Percentiles rank a stretch among this genome's conserved stretches.
Conservation (phyloP, 2,329 filamentous ascomycete genomes). For the Aspergillus ochraceoroseus region DNA sequence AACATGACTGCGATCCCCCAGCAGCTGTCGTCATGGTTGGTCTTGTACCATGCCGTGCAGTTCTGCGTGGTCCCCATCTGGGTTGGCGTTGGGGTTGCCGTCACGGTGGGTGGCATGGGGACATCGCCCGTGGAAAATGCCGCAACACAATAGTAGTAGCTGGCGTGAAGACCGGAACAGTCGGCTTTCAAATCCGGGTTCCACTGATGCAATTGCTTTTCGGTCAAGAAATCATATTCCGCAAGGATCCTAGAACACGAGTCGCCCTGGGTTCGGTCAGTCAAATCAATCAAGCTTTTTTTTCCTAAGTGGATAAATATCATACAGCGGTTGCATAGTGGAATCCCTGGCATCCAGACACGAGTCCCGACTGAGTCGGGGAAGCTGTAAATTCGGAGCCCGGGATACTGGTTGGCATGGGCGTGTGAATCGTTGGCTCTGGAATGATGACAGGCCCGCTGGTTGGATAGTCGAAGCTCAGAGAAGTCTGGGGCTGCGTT, state of each 20-base stretch:
- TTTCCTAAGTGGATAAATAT: not conserved
- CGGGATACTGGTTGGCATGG: not conserved
- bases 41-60: slow-evolving; percentile 11
- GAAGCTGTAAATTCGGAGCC: not conserved
- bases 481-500: not conserved
- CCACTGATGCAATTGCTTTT: slow-evolving; percentile 9
- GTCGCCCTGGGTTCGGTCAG: too few species aligned
- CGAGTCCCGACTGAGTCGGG: slow-evolving; percentile 7
- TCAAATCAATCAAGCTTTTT: too few species aligned
- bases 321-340: slow-evolving; percentile 10
- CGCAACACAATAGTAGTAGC: slow-evolving; percentile 16
- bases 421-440: slow-evolving; percentile 3
- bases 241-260: slow-evolving; percentile 10
- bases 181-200: slow-evolving; percentile 13
- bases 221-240: not conserved
- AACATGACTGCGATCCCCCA: slow-evolving; percentile 9
- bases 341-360: slow-evolving; percentile 3
- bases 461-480: slow-evolving; percentile 6
- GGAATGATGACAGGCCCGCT: not conserved
- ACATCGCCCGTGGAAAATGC: slow-evolving; percentile 4
- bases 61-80: slow-evolving; percentile 2
- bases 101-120: slow-evolving; percentile 10
- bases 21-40: slow-evolving; percentile 9
- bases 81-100: not conserved
- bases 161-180: slow-evolving; percentile 7